Conservation (phyloP, 2,329 filamentous ascomycete species). For the Chaetomium globosum region DNA sequence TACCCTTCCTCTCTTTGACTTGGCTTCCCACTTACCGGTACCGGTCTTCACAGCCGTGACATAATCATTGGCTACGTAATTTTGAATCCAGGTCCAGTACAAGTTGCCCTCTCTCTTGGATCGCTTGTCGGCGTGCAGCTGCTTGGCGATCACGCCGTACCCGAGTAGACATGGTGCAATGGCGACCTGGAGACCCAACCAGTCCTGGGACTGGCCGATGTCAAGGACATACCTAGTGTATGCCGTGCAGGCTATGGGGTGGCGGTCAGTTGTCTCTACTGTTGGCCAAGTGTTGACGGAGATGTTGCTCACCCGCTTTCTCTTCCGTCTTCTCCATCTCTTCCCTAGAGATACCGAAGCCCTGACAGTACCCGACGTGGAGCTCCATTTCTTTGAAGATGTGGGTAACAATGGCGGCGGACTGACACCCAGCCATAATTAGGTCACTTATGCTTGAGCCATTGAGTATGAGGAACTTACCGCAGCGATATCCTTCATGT, state of each 20-base stretch:
- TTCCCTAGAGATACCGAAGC: constrained; percentile 73
- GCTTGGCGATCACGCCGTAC: constrained; percentile 76
- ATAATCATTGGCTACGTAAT: constrained; percentile 83
- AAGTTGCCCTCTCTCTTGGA: constrained; percentile 66
- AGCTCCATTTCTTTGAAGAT: constrained; percentile 79
- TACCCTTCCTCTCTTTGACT: background rate
- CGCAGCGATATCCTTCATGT: constrained; percentile 69
- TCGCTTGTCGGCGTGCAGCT: constrained; percentile 65
- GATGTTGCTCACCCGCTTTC: constrained; percentile 60
- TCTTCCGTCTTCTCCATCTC: constrained; percentile 76
- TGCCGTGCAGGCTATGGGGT: constrained; percentile 46
- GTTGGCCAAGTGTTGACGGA: background rate
- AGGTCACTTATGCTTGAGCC: background rate
- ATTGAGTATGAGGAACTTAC: constrained; percentile 49
- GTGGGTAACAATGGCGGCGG: constrained; percentile 67
- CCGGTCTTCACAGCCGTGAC: constrained; percentile 69
- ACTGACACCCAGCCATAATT: constrained; percentile 28
- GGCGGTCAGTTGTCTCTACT: constrained; percentile 1
- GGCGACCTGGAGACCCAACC: constrained; percentile 81
- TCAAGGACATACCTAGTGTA: constrained; percentile 74
- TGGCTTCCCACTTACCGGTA: constrained; percentile 56
- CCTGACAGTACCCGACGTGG: constrained; percentile 79
- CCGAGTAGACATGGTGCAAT: constrained; percentile 88
- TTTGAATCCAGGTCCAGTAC: constrained; percentile 91
- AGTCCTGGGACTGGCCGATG: constrained; percentile 83